Base-by-base conservation (phyloP, 345 rosid species). In the Boechera retrofracta region DNA sequence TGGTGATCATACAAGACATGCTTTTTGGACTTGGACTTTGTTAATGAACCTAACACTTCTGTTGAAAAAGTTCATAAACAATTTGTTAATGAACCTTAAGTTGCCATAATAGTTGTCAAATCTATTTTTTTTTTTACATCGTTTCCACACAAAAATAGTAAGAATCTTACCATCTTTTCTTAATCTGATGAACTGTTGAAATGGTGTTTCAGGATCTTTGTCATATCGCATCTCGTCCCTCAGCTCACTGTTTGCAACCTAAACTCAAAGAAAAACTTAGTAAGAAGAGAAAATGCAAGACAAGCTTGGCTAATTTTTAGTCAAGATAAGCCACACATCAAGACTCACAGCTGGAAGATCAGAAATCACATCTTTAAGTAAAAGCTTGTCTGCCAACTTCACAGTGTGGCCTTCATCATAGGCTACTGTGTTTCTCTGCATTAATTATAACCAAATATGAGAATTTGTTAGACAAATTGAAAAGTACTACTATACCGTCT, bases 321-420 rank as follows among this genome's bases (percentile, higher is more conserved):
- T 69, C n/a, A 32, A 64, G 28, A 67, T 39, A 9, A 28, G 4
- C 36, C n/a, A 75, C 16, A 28, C 1, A 55, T 4, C 28, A 33
- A 63, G 24, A 76, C 87, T 57, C 80, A 93, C 97, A 12, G 57
- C 60, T 3, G 72, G 78, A 55, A 74, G 65, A 53, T 74, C 78
- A 2, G 29, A 15, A 15, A 74, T 47, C 6, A 56, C 18, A 5
- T 74, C 78, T 6, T 15, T 9, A 6, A 74, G 72, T 2, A 74
- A 16, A 42, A 74, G 71, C 10, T 55, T 45, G 7, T 45, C 5
- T 55, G 39, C 72, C 64, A 74, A 65, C 38, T 56, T 44, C 65
- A 65, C 65, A 55, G 31, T 55, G 13, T 74, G 66, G 6, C 35
- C 71, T 45, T 45, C 49, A 32, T 24, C 3, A 35, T 65, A 74